phyloP scores from a whole-genome alignment of 2,329 filamentous ascomycete species.

The Nemania sp. region DNA sequence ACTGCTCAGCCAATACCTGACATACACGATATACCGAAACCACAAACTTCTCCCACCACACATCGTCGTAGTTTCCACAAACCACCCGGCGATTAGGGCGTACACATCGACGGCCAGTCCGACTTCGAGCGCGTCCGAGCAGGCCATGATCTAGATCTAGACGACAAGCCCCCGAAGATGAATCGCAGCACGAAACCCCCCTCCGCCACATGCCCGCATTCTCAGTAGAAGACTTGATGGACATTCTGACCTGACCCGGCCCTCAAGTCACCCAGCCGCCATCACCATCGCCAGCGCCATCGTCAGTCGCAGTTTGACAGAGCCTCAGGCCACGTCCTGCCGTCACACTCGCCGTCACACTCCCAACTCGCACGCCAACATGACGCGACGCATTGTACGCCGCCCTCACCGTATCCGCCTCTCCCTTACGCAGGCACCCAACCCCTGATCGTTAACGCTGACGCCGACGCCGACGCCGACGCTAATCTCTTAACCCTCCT shows the following conservation, averaged over 20 bases:
- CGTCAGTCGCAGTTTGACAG: not conserved
- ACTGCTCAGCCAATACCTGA: not conserved
- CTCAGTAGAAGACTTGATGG: conserved; percentile 29
- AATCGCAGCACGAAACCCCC: conserved; percentile 33
- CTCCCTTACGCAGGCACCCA: not conserved
- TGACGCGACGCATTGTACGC: conserved; percentile 44
- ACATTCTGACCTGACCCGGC: no score
- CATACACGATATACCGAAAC: no score
- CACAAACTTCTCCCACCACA: no score
- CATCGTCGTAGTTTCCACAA: no score
- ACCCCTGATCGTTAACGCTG: no score
- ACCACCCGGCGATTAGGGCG: no score
- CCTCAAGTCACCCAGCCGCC: not conserved
- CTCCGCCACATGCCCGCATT: conserved; percentile 31
- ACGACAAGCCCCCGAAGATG: conserved; percentile 36
- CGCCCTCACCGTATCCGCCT: not conserved
- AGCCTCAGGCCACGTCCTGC: not conserved
- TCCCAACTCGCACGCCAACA: conserved; percentile 31
- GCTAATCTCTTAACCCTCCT: conserved; percentile 21
- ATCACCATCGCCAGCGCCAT: not conserved
- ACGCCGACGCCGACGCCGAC: not conserved
- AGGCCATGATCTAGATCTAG: conserved; percentile 22
- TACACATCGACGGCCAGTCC: not conserved
- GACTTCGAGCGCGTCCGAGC: conserved; percentile 6
- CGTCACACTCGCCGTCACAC: not conserved